Evolutionary conservation across 1,139 yeast species (phyloP), one percentile per base, ranked within the genome.

Genomic region (Kodamaea alishanica): DNA sequence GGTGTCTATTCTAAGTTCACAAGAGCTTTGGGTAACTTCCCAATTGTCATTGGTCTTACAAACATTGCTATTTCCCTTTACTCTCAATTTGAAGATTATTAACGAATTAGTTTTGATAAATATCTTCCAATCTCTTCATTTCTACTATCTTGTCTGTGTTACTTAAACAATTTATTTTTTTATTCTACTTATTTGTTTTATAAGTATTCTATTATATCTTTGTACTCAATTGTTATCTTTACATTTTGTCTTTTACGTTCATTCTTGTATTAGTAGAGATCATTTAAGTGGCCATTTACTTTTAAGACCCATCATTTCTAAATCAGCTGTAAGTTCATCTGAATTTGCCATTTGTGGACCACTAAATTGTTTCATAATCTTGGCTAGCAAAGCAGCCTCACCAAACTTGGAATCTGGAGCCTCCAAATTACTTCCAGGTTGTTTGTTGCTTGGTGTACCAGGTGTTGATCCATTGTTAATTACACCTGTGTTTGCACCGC

Each of bases 61-160:
- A 71, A 73, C 47, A 65, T 75, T 34, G 60, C 68, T 28, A 57
- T 75, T 53, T 76, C 79, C 15, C 65, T 77, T 44, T 77, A 77
- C 57, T 75, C 81, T 34, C 61, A 57, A 45, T 57, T 57, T 38
- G 61, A 57, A 44, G 58, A 56, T 43, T 53, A 45, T 41, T 52
- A 38, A 29, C 22, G 20, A 12, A 32, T 9, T n/a, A n/a, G n/a
- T n/a, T n/a, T 28, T 28, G 30, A 28, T 15, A 28, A 11, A n/a
- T 28, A 15, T 28, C 29, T 12, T 26, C 25, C 28, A 6, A 26
- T 30, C 27, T 35, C 29, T 39, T 39, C 42, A 40, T 25, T 40
- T 40, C 43, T 40, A 30, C 35, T 34, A 34, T 33, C 42, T 34
- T 28, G 39, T 34, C 24, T 42, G 43, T 44, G 39, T 39, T 36